A percentile compares a stretch with the other conserved stretches of the same genome.
Conservation (phyloP, 1,139 yeast species). For the Protomyces inouyei region DNA sequence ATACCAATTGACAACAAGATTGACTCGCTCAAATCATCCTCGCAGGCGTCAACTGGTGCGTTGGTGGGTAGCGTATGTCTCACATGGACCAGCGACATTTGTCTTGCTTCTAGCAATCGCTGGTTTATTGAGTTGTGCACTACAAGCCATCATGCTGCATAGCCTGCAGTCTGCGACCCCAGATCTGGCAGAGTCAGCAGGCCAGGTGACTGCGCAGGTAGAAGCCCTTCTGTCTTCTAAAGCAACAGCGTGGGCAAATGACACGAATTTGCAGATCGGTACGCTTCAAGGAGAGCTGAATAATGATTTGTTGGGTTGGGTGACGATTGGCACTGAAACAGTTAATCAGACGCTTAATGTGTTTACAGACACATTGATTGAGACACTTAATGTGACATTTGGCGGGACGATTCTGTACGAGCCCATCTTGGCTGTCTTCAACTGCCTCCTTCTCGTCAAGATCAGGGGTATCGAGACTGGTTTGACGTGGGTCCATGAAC, state of each 20-base stretch:
- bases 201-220: slow-evolving; percentile 14
- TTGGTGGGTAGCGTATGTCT: slow-evolving; percentile 41
- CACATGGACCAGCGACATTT: slow-evolving; percentile 38
- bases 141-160: slow-evolving; percentile 45
- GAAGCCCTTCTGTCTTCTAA: slow-evolving; percentile 32
- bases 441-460: slow-evolving; percentile 75
- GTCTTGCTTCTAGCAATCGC: slow-evolving; percentile 44
- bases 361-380: slow-evolving; percentile 51
- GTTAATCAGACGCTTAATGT: slow-evolving; percentile 53
- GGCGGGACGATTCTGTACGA: slow-evolving; percentile 59
- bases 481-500: slow-evolving; percentile 67
- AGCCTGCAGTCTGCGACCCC: slow-evolving; percentile 34
- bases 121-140: slow-evolving; percentile 44
- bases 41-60: slow-evolving; percentile 29
- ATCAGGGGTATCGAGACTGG: slow-evolving; percentile 62
- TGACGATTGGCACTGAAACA: slow-evolving; percentile 51
- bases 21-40: slow-evolving; percentile 11
- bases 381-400: slow-evolving; percentile 55
- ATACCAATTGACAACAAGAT: slow-evolving; percentile 27
- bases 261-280: slow-evolving; percentile 49
- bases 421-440: slow-evolving; percentile 60
- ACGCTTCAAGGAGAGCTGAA: slow-evolving; percentile 52
- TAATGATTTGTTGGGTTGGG: slow-evolving; percentile 61
- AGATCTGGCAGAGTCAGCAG: slow-evolving; percentile 31
- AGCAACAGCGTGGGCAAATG: slow-evolving; percentile 47